Evolutionary conservation across 192 early-diverging fungal species (phyloP).

Genomic region (Thoreauomyces humboldtii): DNA sequence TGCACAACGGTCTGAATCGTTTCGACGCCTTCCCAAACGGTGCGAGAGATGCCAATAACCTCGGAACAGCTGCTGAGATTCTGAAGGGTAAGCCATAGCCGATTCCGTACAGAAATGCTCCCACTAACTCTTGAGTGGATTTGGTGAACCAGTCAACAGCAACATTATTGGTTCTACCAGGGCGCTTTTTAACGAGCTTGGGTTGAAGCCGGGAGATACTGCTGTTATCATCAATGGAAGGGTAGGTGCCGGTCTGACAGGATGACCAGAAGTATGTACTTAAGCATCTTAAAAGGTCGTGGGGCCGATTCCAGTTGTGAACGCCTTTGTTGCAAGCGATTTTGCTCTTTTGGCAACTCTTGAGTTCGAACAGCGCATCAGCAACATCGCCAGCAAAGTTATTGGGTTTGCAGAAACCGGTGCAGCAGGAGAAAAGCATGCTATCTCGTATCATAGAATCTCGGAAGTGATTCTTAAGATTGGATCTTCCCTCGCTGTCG

Average conservation of each 20-base stretch:
- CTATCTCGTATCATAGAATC: neutral
- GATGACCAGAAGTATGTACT: too few relatives aligned
- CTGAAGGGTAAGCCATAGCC: too few relatives aligned
- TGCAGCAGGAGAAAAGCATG: neutral
- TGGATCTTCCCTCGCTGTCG: neutral
- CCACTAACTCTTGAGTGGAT: too few relatives aligned
- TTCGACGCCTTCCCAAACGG: neutral
- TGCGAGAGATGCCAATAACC: too few relatives aligned
- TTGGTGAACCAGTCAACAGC: too few relatives aligned
- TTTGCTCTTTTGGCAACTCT: constrained; percentile 57
- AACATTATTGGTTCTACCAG: too few relatives aligned
- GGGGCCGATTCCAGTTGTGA: constrained; percentile 25
- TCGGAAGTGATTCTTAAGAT: neutral
- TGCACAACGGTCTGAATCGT: neutral
- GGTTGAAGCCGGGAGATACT: constrained; percentile 18
- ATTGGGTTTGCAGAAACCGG: too few relatives aligned
- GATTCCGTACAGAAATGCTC: too few relatives aligned
- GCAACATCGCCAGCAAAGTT: constrained; percentile 29
- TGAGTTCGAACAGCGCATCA: constrained; percentile 49
- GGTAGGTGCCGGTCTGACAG: too few relatives aligned
- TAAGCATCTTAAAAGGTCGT: constrained; percentile 20
- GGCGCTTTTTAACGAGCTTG: constrained; percentile 7
- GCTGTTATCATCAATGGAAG: constrained; percentile 44
- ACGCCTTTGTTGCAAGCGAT: constrained; percentile 50
- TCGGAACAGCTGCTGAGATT: too few relatives aligned